Evolutionary conservation across 805 yeast genomes (phyloP).

Genomic region (Kuraishia hungarica): DNA sequence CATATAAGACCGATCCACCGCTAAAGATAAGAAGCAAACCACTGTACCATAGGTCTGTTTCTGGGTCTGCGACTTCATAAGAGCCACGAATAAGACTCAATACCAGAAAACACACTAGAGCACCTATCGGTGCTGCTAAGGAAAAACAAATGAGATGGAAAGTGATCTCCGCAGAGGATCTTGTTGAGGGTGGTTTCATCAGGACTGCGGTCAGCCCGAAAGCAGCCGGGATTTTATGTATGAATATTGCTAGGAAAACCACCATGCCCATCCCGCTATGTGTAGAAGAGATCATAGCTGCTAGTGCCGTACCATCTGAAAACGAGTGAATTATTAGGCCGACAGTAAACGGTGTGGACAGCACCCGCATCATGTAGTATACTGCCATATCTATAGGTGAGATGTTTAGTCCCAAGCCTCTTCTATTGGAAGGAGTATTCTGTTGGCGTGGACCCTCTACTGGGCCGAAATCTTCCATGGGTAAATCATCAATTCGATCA

Average conservation of each 20-base stretch:
- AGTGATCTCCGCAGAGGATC: slow-evolving; percentile 18
- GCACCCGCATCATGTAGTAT: not conserved
- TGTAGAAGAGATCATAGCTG: slow-evolving; percentile 38
- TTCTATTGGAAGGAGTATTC: not conserved
- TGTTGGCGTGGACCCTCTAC: not conserved
- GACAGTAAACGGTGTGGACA: slow-evolving; percentile 38
- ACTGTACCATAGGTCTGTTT: slow-evolving; percentile 25
- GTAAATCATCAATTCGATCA: not conserved
- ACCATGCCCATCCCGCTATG: slow-evolving; percentile 29
- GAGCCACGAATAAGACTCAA: slow-evolving; percentile 15
- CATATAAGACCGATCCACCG: slow-evolving; percentile 68
- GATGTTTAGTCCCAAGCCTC: too few relatives aligned
- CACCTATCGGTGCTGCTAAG: slow-evolving; percentile 51
- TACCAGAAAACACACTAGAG: slow-evolving; percentile 30
- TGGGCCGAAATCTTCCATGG: not conserved
- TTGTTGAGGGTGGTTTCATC: slow-evolving; percentile 14
- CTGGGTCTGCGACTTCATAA: slow-evolving; percentile 9
- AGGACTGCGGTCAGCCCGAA: slow-evolving; percentile 57
- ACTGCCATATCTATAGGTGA: not conserved
- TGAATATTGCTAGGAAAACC: slow-evolving; percentile 51
- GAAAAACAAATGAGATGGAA: slow-evolving; percentile 48
- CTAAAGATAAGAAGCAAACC: slow-evolving; percentile 54
- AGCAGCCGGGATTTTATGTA: slow-evolving; percentile 71
- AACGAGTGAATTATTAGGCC: slow-evolving; percentile 61
- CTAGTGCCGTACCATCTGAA: slow-evolving; percentile 69